Percentiles rank a stretch among this genome's conserved stretches.
Conservation (phyloP, 768 basidiomycete genomes). For the Leucogyrophana mollusca region DNA sequence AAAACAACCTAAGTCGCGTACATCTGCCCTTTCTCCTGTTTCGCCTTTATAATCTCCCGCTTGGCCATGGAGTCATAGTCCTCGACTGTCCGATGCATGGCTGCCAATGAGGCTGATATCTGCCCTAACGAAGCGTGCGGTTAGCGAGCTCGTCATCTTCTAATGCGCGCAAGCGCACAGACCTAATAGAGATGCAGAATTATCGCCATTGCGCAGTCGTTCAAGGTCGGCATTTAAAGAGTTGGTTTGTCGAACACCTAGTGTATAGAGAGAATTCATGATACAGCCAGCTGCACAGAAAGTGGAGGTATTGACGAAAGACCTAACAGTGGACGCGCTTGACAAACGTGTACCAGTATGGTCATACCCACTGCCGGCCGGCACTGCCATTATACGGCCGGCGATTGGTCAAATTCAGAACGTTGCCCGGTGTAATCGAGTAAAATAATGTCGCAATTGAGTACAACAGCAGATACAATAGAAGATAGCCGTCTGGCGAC, state of each 20-base stretch:
- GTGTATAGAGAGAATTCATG: conserved; percentile 96
- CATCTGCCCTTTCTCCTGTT: conserved; percentile 95
- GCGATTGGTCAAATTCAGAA: background rate
- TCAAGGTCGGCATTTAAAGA: conserved; percentile 87
- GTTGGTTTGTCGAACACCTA: conserved; percentile 88
- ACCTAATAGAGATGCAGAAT: conserved; percentile 83
- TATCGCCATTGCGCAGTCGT: conserved; percentile 76
- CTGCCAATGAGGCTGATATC: conserved; percentile 95
- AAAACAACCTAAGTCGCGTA: conserved; percentile 33
- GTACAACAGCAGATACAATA: too few relatives aligned
- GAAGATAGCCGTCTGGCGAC: too few relatives aligned
- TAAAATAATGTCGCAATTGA: background rate
- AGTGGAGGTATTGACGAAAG: background rate
- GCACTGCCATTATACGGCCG: conserved; percentile 1
- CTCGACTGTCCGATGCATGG: conserved; percentile 91
- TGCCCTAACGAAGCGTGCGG: conserved; percentile 65
- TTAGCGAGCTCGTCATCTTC: background rate
- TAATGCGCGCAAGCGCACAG: conserved; percentile 21
- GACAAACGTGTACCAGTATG: conserved; percentile 5
- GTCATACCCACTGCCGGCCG: conserved; percentile 1
- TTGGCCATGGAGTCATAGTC: conserved; percentile 98
- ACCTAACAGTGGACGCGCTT: background rate
- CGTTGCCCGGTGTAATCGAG: background rate
- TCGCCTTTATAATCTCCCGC: conserved; percentile 93
- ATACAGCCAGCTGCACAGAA: conserved; percentile 15